phyloP scores from a whole-genome alignment of 169 alveolate species.

The Amoebophrya sp. region DNA sequence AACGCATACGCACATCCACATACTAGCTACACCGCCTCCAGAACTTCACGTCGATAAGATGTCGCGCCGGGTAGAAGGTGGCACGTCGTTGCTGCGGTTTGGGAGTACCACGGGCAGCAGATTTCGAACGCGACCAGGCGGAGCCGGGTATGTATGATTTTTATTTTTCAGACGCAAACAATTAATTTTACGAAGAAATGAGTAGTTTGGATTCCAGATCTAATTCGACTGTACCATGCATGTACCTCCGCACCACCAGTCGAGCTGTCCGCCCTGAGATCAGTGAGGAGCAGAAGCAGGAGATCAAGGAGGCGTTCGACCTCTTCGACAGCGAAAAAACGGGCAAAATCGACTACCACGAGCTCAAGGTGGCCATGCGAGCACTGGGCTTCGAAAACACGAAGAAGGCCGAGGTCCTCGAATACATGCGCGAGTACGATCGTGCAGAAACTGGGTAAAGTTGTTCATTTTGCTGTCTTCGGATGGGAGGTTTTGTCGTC shows the following conservation, averaged over 20 bases:
- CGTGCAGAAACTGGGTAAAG: conserved; percentile 42
- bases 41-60: background rate
- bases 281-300: conserved; percentile 34
- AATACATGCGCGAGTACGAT: conserved; percentile 66
- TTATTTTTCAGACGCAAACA: background rate
- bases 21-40: too few relatives aligned
- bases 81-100: background rate
- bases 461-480: background rate
- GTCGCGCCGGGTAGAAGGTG: background rate
- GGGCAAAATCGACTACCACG: conserved; percentile 88
- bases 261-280: background rate
- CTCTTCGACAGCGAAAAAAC: conserved; percentile 92
- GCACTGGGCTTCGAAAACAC: conserved; percentile 92
- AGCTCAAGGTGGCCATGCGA: conserved; percentile 95
- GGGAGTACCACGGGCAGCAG: background rate
- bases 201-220: background rate
- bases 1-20: too few relatives aligned
- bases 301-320: conserved; percentile 95
- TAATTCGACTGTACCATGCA: too few relatives aligned
- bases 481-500: background rate
- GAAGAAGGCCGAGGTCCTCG: conserved; percentile 83
- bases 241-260: too few relatives aligned
- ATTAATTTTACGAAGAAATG: background rate
- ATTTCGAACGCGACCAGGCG: background rate
- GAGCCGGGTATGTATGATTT: background rate